These are phyloP conservation scores for Vickermania ingenoplastis DNA, from an alignment of 208 protist species.

Conservation along the genomic window DNA sequence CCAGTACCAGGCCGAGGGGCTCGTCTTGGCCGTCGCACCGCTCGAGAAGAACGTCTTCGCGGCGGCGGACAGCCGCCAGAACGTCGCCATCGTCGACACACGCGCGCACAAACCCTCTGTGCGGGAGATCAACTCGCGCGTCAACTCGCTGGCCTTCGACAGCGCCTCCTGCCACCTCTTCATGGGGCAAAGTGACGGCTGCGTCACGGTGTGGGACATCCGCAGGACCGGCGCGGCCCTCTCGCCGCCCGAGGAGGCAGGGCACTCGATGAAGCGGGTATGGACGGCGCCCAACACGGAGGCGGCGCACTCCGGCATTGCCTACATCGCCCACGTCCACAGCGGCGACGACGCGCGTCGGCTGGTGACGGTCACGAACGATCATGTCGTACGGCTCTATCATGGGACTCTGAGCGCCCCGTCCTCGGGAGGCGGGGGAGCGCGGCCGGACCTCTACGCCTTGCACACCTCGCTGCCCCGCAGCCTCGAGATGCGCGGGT, in stretches of 20 bases:
- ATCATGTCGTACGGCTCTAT: conserved; percentile 82
- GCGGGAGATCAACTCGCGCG: conserved; percentile 57
- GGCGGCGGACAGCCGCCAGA: conserved; percentile 58
- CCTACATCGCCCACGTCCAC: conserved; percentile 48
- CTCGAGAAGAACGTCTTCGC: conserved; percentile 75
- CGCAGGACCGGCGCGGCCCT: conserved; percentile 44
- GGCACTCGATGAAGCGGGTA: conserved; percentile 18
- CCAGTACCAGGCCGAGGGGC: conserved; percentile 52
- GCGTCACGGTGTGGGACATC: conserved; percentile 76
- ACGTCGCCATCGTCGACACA: conserved; percentile 65
- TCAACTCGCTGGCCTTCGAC: conserved; percentile 74
- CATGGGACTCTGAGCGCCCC: conserved; percentile 37
- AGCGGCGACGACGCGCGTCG: conserved; percentile 60
- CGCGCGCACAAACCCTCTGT: conserved; percentile 37
- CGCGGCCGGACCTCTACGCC: conserved; percentile 25
- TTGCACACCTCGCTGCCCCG: conserved; percentile 66
- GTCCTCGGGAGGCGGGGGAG: conserved; percentile 10
- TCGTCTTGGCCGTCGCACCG: conserved; percentile 57
- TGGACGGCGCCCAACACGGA: conserved; percentile 48
- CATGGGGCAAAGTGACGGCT: conserved; percentile 76
- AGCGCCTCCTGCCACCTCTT: conserved; percentile 37
- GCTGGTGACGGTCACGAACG: conserved; percentile 59
- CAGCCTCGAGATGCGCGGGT: conserved; percentile 42
- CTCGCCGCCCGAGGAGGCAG: conserved; percentile 1
- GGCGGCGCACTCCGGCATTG: conserved; percentile 49